phyloP scores from a whole-genome alignment of 768 basidiomycete species.

The Lentinula sp. region DNA sequence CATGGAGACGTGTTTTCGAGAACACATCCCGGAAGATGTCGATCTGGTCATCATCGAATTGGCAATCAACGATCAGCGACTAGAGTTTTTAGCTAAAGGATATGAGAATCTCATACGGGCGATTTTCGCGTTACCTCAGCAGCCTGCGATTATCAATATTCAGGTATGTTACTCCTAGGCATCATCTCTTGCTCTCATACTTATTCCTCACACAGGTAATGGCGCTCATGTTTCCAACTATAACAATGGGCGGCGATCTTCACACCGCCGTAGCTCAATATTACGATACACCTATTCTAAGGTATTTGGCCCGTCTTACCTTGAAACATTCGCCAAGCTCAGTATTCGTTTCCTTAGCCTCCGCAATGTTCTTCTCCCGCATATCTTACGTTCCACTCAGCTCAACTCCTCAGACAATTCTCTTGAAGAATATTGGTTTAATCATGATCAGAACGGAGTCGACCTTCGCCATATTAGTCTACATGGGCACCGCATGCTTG shows the following conservation, averaged over 20 bases:
- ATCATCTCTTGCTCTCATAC: not conserved
- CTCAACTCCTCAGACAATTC: not conserved
- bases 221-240: not conserved
- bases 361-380: not conserved
- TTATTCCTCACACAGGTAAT: not conserved
- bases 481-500: not conserved
- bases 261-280: slow-evolving; percentile 1
- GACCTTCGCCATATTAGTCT: not conserved
- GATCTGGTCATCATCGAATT: not conserved
- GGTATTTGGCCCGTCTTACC: not conserved
- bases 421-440: not conserved
- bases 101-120: not conserved
- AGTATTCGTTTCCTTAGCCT: not conserved
- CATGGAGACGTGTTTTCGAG: slow-evolving; percentile 4
- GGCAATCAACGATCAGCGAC: not conserved
- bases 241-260: slow-evolving; percentile 2
- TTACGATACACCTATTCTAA: not conserved
- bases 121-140: not conserved
- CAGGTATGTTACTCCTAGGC: not conserved
- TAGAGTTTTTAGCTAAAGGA: not conserved
- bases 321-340: not conserved
- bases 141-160: not conserved
- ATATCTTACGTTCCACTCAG: not conserved
- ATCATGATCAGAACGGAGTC: not conserved
- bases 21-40: not conserved